Conservation (phyloP, 2,329 filamentous ascomycete genomes). For the Arachnopeziza araneosa region DNA sequence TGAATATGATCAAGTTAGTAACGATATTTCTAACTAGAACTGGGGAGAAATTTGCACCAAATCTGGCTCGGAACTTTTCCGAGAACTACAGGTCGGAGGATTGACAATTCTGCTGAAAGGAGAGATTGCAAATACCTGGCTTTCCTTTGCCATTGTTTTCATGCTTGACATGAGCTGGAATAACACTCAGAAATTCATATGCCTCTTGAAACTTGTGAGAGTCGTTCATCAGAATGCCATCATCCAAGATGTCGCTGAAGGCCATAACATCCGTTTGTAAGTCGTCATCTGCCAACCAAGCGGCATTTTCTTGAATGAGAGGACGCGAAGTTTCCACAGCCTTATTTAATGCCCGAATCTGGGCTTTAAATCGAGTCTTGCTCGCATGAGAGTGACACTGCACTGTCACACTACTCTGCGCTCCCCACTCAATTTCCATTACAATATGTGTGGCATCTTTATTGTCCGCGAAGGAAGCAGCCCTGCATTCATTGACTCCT, state of each 20-base stretch:
- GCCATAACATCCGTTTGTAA: constrained; percentile 12
- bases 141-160: not conserved
- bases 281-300: not conserved
- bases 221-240: constrained; percentile 11
- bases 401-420: not conserved
- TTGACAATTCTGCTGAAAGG: too few species aligned
- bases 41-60: too few species aligned
- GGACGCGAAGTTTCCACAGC: not conserved
- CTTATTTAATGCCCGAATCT: not conserved
- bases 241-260: constrained; percentile 17
- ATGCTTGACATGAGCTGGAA: not conserved
- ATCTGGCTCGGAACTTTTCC: too few species aligned
- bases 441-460: constrained; percentile 17
- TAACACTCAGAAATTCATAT: not conserved
- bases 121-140: too few species aligned
- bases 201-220: constrained; percentile 18
- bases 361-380: not conserved
- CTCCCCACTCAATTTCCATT: constrained; percentile 16
- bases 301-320: not conserved
- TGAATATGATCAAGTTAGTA: too few species aligned
- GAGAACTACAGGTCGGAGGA: too few species aligned
- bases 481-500: too few species aligned
- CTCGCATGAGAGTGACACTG: not conserved
- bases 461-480: too few species aligned
- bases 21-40: too few species aligned